Evolutionary conservation across 2,329 filamentous ascomycete species (phyloP), one percentile per base, ranked within the genome.

Genomic region (Penicillium hordei): DNA sequence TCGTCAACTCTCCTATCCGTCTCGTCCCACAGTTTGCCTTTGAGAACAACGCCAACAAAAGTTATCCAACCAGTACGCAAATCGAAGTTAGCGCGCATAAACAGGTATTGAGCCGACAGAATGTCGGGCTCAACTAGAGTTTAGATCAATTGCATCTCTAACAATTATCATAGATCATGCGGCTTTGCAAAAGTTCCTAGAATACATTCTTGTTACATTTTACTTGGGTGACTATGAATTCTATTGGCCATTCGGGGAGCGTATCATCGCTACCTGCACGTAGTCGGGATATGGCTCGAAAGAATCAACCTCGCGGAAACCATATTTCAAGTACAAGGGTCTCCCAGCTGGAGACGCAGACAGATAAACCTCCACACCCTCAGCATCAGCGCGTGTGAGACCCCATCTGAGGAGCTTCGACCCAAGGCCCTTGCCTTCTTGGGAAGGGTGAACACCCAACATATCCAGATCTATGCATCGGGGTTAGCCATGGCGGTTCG

Each of bases 251-350:
- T 33, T 52, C 17, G 52, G 53, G 8, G 64, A 52, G 1, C 65
- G 62, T 49, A 67, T 52, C 65, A 67, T 66, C 29, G 50, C 44
- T 5, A 58, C 29, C 36, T 66, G 61, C 39, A 48, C 40, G 17
- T 65, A 60, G 0, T 34, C 63, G n/a, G 61, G 56, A 38, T 52
- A 61, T 2, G 64, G 65, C 13, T 48, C 56, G 45, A 63, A 61
- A 2, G 53, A 39, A 25, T 52, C 48, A 36, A 62, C 29, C 12
- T 70, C 64, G 25, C 65, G 62, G 60, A 79, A 80, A 5, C 76
- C 75, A 52, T 69, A 67, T 42, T 69, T 78, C 57, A 69, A 51
- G 59, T 80, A 79, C 34, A 80, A 25, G 1, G 61, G 58, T 49
- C 71, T 72, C 2, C 70, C 78, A 5, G 52, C 65, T 15, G 65